Evolutionary conservation across 1,284 basidiomycete genomes (phyloP).

Genomic region (Pterula multifida): DNA sequence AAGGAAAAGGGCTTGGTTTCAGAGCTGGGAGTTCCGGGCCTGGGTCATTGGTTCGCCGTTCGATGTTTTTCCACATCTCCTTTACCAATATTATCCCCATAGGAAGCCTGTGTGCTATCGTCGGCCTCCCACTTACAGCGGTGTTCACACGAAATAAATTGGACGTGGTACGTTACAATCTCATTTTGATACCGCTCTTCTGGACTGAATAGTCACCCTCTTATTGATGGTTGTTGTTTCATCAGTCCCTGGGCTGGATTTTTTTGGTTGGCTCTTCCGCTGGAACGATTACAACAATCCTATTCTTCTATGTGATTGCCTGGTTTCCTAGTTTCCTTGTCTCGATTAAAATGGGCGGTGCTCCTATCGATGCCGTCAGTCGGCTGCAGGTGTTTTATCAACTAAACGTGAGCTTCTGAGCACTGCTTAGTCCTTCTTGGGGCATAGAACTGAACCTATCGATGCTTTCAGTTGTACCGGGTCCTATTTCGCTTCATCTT

Average conservation of each 20-base stretch:
- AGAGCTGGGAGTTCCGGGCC: conserved; percentile 49
- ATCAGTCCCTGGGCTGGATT: conserved; percentile 54
- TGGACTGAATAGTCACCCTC: conserved; percentile 1
- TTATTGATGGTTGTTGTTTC: conserved; percentile 3
- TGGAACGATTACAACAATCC: conserved; percentile 49
- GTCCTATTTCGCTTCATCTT: conserved; percentile 61
- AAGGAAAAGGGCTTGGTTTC: conserved; percentile 56
- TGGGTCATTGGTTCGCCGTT: conserved; percentile 42
- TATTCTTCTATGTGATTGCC: conserved; percentile 53
- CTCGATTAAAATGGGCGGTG: conserved; percentile 56
- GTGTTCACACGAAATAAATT: conserved; percentile 42
- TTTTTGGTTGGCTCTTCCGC: conserved; percentile 55
- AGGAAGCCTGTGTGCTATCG: conserved; percentile 49
- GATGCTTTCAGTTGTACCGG: conserved; percentile 37
- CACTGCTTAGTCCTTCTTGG: neutral
- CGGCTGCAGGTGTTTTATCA: conserved; percentile 60
- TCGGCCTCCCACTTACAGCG: conserved; percentile 59
- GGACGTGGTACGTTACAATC: conserved; percentile 31
- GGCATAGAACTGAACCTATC: conserved; percentile 6
- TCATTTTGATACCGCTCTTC: no score
- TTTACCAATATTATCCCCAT: conserved; percentile 10
- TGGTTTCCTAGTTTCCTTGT: conserved; percentile 57
- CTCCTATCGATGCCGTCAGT: conserved; percentile 56
- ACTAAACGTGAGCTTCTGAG: conserved; percentile 44
- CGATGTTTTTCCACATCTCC: neutral